These are phyloP conservation scores for Septoria linicola DNA, from an alignment of 2,329 filamentous ascomycete species.

Conservation along the genomic window DNA sequence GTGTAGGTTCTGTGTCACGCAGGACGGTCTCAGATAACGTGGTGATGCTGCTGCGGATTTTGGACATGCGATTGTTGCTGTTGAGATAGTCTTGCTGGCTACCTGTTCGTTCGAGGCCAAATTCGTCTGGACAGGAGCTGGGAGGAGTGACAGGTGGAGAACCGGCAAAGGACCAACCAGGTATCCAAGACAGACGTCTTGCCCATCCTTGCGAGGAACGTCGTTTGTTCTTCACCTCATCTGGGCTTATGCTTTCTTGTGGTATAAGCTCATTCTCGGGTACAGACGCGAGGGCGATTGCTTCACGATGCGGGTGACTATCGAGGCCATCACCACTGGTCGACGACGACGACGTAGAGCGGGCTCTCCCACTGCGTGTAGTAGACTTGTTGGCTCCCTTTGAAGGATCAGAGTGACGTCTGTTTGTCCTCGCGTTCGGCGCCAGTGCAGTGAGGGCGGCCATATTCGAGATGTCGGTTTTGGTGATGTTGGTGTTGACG, in stretches of 20 bases:
- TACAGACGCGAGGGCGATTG: constrained; percentile 1
- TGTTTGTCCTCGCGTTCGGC: constrained; percentile 2
- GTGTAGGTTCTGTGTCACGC: constrained; percentile 10
- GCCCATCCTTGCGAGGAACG: neutral
- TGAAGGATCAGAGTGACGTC: constrained; percentile 8
- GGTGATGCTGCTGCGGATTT: constrained; percentile 11
- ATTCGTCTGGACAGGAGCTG: neutral
- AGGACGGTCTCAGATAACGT: constrained; percentile 11
- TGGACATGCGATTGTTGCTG: constrained; percentile 9
- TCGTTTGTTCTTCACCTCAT: neutral
- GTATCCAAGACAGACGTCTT: constrained; percentile 18
- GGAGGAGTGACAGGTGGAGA: constrained; percentile 7
- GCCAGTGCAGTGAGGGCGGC: constrained; percentile 1
- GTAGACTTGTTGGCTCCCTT: neutral
- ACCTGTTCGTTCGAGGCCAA: neutral
- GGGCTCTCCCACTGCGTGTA: neutral
- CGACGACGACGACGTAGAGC: neutral
- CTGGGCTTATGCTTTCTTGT: constrained; percentile 5
- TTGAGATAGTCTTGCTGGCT: neutral
- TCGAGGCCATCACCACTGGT: neutral
- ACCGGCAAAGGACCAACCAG: constrained; percentile 15
- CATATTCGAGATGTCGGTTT: constrained; percentile 9
- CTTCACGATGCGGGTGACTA: constrained; percentile 6
- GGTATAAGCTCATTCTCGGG: constrained; percentile 3
- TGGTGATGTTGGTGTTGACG: neutral